Percentiles rank a stretch among this genome's conserved stretches.
phyloP scores from a whole-genome alignment of 805 yeast species.

The Sugiyamaella chiloensis region DNA sequence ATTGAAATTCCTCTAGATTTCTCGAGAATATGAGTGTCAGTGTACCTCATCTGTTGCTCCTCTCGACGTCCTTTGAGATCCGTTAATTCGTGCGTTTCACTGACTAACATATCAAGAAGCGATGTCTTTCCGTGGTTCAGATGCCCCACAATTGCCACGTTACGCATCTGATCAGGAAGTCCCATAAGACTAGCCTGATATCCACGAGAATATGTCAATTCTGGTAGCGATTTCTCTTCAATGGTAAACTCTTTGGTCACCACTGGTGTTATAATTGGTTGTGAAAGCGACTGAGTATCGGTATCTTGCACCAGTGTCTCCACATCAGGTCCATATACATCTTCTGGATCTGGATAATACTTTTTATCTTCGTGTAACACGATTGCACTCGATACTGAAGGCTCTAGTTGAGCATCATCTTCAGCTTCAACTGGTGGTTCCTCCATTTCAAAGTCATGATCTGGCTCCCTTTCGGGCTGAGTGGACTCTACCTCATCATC shows the following conservation, averaged over 20 bases:
- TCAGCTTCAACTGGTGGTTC: conserved; percentile 12
- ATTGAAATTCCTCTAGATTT: conserved; percentile 66
- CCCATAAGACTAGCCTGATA: conserved; percentile 52
- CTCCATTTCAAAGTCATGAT: not conserved
- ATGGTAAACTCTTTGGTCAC: conserved; percentile 42
- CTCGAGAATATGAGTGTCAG: conserved; percentile 72
- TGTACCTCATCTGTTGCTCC: conserved; percentile 53
- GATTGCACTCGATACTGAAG: conserved; percentile 28
- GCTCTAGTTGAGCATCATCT: conserved; percentile 16
- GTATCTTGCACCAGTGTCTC: conserved; percentile 58
- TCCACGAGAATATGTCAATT: conserved; percentile 55
- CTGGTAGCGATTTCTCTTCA: conserved; percentile 56
- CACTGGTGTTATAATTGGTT: conserved; percentile 64
- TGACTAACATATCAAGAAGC: conserved; percentile 62
- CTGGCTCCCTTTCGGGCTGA: conserved; percentile 15
- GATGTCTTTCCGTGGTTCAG: conserved; percentile 85
- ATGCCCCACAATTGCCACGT: conserved; percentile 75
- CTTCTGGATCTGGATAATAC: conserved; percentile 41
- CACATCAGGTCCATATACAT: conserved; percentile 59
- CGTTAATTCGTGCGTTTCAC: conserved; percentile 56
- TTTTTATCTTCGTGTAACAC: conserved; percentile 46
- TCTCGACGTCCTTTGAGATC: conserved; percentile 34
- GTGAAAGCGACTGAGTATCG: conserved; percentile 50
- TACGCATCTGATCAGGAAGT: conserved; percentile 65
- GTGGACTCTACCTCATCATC: conserved; percentile 23